Conservation (phyloP, 2,329 filamentous ascomycete genomes). For the Aspergillus sojae region DNA sequence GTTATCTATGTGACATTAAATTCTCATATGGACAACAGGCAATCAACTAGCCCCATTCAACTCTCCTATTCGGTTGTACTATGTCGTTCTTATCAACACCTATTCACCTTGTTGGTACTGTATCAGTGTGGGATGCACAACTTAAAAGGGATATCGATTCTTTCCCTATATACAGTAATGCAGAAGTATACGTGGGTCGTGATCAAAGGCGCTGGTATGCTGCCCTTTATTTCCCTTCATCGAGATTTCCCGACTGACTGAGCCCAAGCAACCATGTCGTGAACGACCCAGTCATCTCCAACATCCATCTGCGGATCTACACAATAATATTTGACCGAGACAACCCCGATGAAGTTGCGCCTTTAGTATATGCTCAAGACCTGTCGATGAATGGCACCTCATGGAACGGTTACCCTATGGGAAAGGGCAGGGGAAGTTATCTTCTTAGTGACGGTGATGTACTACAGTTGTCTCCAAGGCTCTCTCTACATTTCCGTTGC, state of each 20-base stretch:
- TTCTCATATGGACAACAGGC: background rate
- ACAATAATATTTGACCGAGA: slow-evolving; percentile 46
- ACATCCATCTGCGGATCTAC: slow-evolving; percentile 47
- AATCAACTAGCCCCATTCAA: background rate
- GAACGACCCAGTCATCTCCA: slow-evolving; percentile 40
- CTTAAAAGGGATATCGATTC: slow-evolving; percentile 16
- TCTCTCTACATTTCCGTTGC: slow-evolving; percentile 26
- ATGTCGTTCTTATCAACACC: slow-evolving; percentile 4
- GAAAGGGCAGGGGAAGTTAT: slow-evolving; percentile 34
- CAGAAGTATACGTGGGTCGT: slow-evolving; percentile 42
- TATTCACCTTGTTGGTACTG: slow-evolving; percentile 23
- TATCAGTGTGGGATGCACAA: slow-evolving; percentile 26
- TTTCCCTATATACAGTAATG: slow-evolving; percentile 30
- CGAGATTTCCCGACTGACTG: slow-evolving; percentile 10
- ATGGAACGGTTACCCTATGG: slow-evolving; percentile 43
- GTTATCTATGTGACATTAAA: background rate
- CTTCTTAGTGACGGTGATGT: slow-evolving; percentile 45
- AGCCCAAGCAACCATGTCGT: slow-evolving; percentile 37
- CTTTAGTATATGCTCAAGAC: slow-evolving; percentile 49
- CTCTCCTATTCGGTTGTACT: background rate
- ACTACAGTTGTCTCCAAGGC: slow-evolving; percentile 29
- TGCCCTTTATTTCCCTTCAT: background rate
- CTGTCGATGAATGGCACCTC: slow-evolving; percentile 44
- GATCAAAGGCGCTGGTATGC: slow-evolving; percentile 34
- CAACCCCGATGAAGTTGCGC: slow-evolving; percentile 37